phyloP scores from a whole-genome alignment of 192 early-diverging fungal genomes.

The Mortierella alpina region DNA sequence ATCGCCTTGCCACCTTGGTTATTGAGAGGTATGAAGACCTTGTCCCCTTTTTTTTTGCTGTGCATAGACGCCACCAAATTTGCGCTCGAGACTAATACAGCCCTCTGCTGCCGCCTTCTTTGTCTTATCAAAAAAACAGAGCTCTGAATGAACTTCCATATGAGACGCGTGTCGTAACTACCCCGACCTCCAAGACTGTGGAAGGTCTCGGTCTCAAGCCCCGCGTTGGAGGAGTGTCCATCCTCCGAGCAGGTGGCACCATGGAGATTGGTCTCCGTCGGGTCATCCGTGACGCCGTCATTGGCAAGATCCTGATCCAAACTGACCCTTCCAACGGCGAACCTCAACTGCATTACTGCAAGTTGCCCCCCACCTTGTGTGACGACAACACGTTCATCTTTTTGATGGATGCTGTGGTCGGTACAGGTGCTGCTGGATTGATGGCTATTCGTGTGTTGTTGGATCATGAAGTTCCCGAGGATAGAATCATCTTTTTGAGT shows the following conservation, averaged over 20 bases:
- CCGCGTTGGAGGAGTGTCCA: conserved; percentile 77
- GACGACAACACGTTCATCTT: conserved; percentile 33
- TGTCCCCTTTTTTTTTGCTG: background rate
- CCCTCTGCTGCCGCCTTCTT: background rate
- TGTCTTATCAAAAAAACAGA: conserved; percentile 32
- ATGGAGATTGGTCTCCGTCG: conserved; percentile 90
- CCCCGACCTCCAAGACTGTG: conserved; percentile 69
- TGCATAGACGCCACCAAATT: background rate
- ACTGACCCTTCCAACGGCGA: conserved; percentile 83
- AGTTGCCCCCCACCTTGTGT: conserved; percentile 69
- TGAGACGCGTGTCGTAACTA: conserved; percentile 58
- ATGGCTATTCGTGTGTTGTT: conserved; percentile 96
- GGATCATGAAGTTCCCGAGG: conserved; percentile 89
- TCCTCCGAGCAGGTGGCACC: conserved; percentile 89
- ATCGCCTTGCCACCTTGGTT: conserved; percentile 86
- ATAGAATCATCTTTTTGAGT: conserved; percentile 87
- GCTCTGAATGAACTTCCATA: conserved; percentile 74
- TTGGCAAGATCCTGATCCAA: conserved; percentile 94
- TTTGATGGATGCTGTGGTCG: conserved; percentile 84
- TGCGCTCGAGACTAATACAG: too few relatives aligned
- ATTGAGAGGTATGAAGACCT: conserved; percentile 76
- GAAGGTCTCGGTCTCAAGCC: conserved; percentile 55
- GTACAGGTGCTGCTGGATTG: conserved; percentile 92
- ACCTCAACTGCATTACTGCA: conserved; percentile 89
- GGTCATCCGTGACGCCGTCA: conserved; percentile 82